A percentile compares a stretch with the other conserved stretches of the same genome.
Conservation (phyloP, 495 filamentous ascomycete species). For the Hypoxylon fuscum region DNA sequence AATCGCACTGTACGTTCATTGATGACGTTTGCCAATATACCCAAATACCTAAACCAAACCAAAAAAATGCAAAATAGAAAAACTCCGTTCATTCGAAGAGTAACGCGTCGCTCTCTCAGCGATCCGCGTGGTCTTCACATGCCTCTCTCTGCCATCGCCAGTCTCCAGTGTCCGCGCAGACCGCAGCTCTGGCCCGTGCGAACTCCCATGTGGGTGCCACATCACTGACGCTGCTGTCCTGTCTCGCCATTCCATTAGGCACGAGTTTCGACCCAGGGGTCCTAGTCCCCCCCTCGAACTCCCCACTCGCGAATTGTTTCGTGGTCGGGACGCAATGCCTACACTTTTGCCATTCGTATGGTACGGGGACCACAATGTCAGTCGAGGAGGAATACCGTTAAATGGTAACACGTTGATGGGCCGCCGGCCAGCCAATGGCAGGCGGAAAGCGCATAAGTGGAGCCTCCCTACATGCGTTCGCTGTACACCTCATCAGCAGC, state of each 20-base stretch:
- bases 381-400: not conserved
- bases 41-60: too few species aligned
- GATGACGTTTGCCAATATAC: not conserved
- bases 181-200: not conserved
- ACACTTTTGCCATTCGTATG: too few species aligned
- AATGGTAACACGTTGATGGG: conserved; percentile 1
- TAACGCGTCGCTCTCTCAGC: not conserved
- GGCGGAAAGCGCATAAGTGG: not conserved
- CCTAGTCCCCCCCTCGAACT: not conserved
- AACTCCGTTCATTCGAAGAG: not conserved
- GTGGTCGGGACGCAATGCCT: not conserved
- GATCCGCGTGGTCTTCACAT: conserved; percentile 4
- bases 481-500: not conserved
- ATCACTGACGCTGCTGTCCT: conserved; percentile 1
- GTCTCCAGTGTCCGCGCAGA: too few species aligned
- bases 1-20: not conserved
- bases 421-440: not conserved
- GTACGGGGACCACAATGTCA: not conserved
- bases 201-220: not conserved
- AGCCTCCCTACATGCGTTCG: not conserved
- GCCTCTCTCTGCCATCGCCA: not conserved
- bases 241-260: not conserved
- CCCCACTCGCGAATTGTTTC: not conserved
- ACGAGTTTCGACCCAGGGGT: not conserved
- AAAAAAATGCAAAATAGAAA: too few species aligned